phyloP scores from a whole-genome alignment of 179 eudicot genomes.

The Silene coronaria region DNA sequence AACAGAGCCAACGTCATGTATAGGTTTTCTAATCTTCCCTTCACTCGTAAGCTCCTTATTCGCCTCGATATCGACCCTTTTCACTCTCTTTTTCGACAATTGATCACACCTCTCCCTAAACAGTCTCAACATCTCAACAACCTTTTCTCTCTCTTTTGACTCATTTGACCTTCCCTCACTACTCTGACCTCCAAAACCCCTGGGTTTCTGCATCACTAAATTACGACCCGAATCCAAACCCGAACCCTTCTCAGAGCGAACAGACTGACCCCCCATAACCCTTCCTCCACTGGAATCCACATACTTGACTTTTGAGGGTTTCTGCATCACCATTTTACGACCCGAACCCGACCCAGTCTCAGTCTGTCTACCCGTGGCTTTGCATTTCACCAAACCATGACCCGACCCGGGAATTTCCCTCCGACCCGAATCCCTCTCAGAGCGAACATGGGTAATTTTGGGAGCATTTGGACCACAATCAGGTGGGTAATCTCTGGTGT shows the following conservation, averaged over 20 bases:
- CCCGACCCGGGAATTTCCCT: too few species aligned
- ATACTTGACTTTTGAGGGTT: too few species aligned
- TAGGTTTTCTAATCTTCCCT: background rate
- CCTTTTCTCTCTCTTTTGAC: slow-evolving; percentile 16
- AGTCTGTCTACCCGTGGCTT: too few species aligned
- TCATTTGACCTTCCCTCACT: background rate
- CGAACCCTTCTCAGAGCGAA: background rate
- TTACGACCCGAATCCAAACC: background rate
- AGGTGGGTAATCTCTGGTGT: slow-evolving; percentile 16
- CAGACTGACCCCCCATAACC: background rate
- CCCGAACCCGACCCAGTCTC: too few species aligned
- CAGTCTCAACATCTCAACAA: slow-evolving; percentile 17
- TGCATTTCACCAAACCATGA: too few species aligned
- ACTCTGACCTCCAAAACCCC: background rate
- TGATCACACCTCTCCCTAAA: slow-evolving; percentile 26
- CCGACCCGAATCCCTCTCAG: background rate
- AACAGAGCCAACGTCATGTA: slow-evolving; percentile 26
- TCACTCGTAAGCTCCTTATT: slow-evolving; percentile 7
- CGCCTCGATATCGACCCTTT: too few species aligned
- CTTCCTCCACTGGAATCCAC: too few species aligned
- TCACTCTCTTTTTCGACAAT: too few species aligned
- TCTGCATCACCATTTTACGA: too few species aligned
- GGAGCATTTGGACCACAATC: slow-evolving; percentile 20
- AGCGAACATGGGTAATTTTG: too few species aligned
- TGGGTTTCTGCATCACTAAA: background rate